Base-by-base conservation (phyloP, 306 rosid species). In the Malus asiatica region DNA sequence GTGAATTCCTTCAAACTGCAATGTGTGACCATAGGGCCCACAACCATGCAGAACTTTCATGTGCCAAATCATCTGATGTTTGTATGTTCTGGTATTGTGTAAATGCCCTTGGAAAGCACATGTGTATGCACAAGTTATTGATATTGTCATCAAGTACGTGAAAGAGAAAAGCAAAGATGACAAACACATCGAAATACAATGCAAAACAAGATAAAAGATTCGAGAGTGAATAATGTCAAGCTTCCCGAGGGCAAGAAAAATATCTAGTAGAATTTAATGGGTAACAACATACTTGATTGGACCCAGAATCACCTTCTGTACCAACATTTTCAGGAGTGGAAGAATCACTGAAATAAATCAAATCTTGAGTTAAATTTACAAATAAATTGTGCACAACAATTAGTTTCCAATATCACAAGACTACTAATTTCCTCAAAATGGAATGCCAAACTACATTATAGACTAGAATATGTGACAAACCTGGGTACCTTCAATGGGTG, bases 401-500 rank as follows among this genome's bases (percentile, higher is more conserved):
- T 22, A 23, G 27, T 42, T 68, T 40, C 61, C 57, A 23, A 40
- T 38, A 61, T 19, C 64, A 4, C 38, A 27, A 35, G 32, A 29
- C 66, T 42, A 76, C 48, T 81, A 18, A 48, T 19, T 38, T 38
- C 30, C 42, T 62, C 40, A 78, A 46, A 38, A 48, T 32, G 71
- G 71, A 71, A 25, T 45, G 35, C 74, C 33, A 33, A 79, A 63
- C 66, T 25, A 68, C 75, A 27, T 67, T 45, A 61, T 63, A 72
- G 78, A 79, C 76, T 68, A 63, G 78, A 88, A 65, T 81, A 55
- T 70, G 79, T 71, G 71, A 88, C 95, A 81, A 79, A 95, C 98
- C 96, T 92, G 88, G 82, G 81, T 65, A 58, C 79, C 88, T 88
- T 86, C 76, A 40, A 60, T 13, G 86, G 78, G 68, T 86, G 76